These are phyloP conservation scores for Phlebopus sp. DNA, from an alignment of 1,284 basidiomycete species.

Conservation along the genomic window DNA sequence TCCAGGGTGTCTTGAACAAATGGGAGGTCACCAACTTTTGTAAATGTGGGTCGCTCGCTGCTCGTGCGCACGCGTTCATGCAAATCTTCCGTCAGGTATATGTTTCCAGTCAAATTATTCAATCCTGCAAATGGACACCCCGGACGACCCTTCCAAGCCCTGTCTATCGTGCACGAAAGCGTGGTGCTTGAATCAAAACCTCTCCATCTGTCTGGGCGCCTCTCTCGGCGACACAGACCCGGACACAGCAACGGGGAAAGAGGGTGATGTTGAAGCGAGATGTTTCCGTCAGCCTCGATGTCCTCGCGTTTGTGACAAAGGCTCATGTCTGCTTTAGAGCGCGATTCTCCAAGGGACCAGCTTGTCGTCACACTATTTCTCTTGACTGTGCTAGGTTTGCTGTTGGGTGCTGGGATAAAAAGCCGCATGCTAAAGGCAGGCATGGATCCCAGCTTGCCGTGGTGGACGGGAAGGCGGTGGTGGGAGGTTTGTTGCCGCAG, in stretches of 20 bases:
- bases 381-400: slow-evolving; percentile 77
- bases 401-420: slow-evolving; percentile 82
- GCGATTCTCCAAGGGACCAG: slow-evolving; percentile 89
- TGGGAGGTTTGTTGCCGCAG: slow-evolving; percentile 63
- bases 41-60: slow-evolving; percentile 56
- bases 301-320: slow-evolving; percentile 28
- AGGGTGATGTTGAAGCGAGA: slow-evolving; percentile 91
- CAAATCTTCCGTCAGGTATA: slow-evolving; percentile 57
- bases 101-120: slow-evolving; percentile 88
- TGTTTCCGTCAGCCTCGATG: slow-evolving; percentile 81
- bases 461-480: slow-evolving; percentile 61
- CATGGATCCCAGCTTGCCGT: slow-evolving; percentile 57
- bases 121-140: slow-evolving; percentile 78
- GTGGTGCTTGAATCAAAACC: slow-evolving; percentile 93
- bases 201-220: slow-evolving; percentile 83
- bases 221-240: slow-evolving; percentile 83
- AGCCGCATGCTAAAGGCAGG: slow-evolving; percentile 76
- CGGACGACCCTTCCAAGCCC: slow-evolving; percentile 83
- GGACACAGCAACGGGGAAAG: slow-evolving; percentile 93
- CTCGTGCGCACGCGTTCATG: slow-evolving; percentile 4
- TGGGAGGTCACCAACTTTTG: slow-evolving; percentile 84
- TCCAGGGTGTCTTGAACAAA: slow-evolving; percentile 53
- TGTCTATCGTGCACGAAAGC: slow-evolving; percentile 92
- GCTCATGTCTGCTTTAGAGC: slow-evolving; percentile 44
- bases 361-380: slow-evolving; percentile 88